Evolutionary conservation across 805 yeast species (phyloP), one percentile per base, ranked within the genome.

Genomic region (Torulaspora indica): DNA sequence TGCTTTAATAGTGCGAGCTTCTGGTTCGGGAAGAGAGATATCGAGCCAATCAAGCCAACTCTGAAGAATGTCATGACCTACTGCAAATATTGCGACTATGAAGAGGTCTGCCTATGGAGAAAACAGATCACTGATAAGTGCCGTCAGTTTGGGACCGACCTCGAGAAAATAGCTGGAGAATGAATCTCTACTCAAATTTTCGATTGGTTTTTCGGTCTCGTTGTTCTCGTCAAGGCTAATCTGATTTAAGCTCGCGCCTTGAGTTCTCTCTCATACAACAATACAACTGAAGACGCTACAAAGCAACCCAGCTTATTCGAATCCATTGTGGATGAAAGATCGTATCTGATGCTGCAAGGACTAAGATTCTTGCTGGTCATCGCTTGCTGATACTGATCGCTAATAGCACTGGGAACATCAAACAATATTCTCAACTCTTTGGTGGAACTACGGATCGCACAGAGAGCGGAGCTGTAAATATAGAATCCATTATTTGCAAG

Each of bases 1-100:
- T 57, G 75, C 2, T 35, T 49, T 0, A 51, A 58, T 8, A 68
- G 79, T 2, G 51, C 75, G 40, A 55, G 56, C 18, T 75, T 79
- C 49, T 83, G 89, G 89, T 67, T 69, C 52, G 89, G 89, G 0
- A 53, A 61, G 25, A 63, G 84, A 36, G 59, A 57, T 3, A 85
- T 86, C 1, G 55, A 53, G 24, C 73, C 72, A 5, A 69, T 76
- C 3, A 54, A 57, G 7, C 65, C 60, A 12, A 69, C 68, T 1
- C 42, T 51, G 10, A 45, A 49, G 27, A 70, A 75, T 60, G 50
- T 64, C 50, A 43, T 58, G 17, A 51, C 63, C 3, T 71, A 71
- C 46, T 83, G 91, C 58, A 67, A 63, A 12, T 65, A 60, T 39
- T 83, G 91, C 63, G 79, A 74, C 14, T 83, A 76, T 57, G 65